phyloP scores from a whole-genome alignment of 345 rosid genomes.

The Diplotaxis tenuifolia region DNA sequence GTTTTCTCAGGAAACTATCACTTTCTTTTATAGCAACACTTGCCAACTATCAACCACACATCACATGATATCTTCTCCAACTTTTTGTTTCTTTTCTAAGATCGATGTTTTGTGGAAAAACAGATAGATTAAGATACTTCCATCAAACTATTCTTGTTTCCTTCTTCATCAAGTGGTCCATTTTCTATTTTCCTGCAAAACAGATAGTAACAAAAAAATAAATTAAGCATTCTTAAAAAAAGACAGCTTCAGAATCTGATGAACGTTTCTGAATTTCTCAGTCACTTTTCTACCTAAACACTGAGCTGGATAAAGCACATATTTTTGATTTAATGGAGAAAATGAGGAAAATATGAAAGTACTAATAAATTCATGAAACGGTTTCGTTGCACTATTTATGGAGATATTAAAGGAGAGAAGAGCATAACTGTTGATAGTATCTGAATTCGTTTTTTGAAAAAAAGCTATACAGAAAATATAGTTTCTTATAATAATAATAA shows the following conservation, averaged over 20 bases:
- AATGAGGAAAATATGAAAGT: neutral
- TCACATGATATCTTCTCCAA: neutral
- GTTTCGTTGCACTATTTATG: neutral
- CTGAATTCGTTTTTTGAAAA: neutral
- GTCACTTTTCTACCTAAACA: neutral
- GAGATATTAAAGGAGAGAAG: neutral
- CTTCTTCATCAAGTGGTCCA: neutral
- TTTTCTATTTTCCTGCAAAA: neutral
- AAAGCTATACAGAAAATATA: neutral
- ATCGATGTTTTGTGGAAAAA: neutral
- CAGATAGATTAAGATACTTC: neutral
- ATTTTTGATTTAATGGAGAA: conserved; percentile 1
- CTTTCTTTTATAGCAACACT: neutral
- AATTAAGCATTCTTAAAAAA: neutral
- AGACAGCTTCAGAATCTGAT: neutral
- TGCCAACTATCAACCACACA: neutral
- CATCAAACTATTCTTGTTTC: neutral
- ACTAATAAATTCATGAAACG: neutral
- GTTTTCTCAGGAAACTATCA: conserved; percentile 2
- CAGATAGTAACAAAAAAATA: neutral
- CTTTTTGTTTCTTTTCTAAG: neutral
- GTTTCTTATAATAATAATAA: neutral
- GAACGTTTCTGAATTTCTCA: neutral
- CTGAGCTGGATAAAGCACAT: neutral
- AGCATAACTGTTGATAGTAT: neutral